A percentile compares a stretch with the other conserved stretches of the same genome.
Evolutionary conservation across 805 yeast genomes (phyloP).

Genomic region (Wickerhamiella occidentalis): DNA sequence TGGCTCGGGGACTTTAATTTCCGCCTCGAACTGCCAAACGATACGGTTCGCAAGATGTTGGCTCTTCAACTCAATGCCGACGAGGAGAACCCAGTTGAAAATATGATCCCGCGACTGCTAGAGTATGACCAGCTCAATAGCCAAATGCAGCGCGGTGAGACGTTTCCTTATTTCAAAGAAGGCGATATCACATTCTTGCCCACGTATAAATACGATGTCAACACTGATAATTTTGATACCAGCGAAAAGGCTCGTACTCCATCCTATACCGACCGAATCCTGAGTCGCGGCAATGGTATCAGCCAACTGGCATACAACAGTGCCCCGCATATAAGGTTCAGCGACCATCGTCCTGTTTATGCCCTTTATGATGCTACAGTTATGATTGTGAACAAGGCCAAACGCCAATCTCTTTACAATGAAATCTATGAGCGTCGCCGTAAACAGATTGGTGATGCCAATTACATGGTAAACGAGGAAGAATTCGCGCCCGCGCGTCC

Average conservation of each 20-base stretch:
- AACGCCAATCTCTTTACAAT: slow-evolving; percentile 42
- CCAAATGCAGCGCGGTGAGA: slow-evolving; percentile 60
- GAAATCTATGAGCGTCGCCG: slow-evolving; percentile 51
- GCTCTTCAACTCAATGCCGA: slow-evolving; percentile 29
- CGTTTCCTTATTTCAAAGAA: slow-evolving; percentile 68
- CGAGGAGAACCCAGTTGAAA: slow-evolving; percentile 19
- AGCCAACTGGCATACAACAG: slow-evolving; percentile 58
- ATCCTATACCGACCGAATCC: slow-evolving; percentile 89
- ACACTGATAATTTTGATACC: slow-evolving; percentile 67
- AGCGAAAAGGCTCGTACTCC: slow-evolving; percentile 90
- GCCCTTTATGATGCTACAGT: slow-evolving; percentile 62
- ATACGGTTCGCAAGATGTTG: slow-evolving; percentile 52
- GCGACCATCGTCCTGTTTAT: slow-evolving; percentile 91
- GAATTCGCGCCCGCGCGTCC: slow-evolving; percentile 20
- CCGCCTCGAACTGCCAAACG: slow-evolving; percentile 59
- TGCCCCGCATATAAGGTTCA: slow-evolving; percentile 44
- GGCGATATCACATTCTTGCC: slow-evolving; percentile 68
- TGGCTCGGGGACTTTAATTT: slow-evolving; percentile 96
- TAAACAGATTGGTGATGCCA: slow-evolving; percentile 28
- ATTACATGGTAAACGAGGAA: slow-evolving; percentile 22
- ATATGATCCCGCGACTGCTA: slow-evolving; percentile 31
- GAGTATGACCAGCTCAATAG: slow-evolving; percentile 65
- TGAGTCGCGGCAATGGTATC: slow-evolving; percentile 48
- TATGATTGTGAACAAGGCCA: slow-evolving; percentile 52
- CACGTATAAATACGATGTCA: slow-evolving; percentile 85